Base-by-base conservation (phyloP, 306 rosid genomes). In the Spatholobus suberectus region DNA sequence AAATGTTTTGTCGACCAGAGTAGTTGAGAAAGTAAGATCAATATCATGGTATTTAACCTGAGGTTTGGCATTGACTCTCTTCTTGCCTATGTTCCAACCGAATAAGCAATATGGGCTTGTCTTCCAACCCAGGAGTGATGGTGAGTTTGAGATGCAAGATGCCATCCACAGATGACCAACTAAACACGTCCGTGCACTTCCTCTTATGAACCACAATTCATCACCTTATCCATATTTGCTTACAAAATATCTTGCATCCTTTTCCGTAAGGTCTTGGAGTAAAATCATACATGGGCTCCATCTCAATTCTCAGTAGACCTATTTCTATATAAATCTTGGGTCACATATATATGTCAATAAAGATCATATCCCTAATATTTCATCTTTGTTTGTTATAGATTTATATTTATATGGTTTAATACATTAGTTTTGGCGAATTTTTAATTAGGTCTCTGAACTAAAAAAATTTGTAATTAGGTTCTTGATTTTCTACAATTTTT, bases 11-110 rank as follows among this genome's bases (percentile, higher is more conserved):
- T 76, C 79, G 5, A 91, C 76, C 4, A 96, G 88, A 76, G 94
- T 90, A 70, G 85, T 86, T 72, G 97, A 67, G 84, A 93, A 96
- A 80, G 94, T 90, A 75, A 96, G 95, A 94, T 88, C 91, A 38
- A 84, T 81, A 17, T 91, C 93, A 72, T 94, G 94, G 87, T 96
- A 94, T 67, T 85, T 89, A 40, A 73, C 84, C 66, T 79, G 89
- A 76, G 97, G 90, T 70, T 52, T 77, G 37, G 87, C 92, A 54
- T 81, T 80, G 10, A 34, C 59, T 17, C 79, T 86, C 1, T 78
- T 86, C 79, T 76, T 90, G 63, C 92, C 90, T 26, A 87, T 72
- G 73, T 90, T 91, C 98, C 97, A 92, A 44, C 94, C 94, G 72
- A 94, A 96, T 43, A 94, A 90, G 89, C 85, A 70, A 63, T 47